These are phyloP conservation scores for Skeletonema tropicum DNA, from an alignment of 108 stramenopile genomes.

Conservation along the genomic window DNA sequence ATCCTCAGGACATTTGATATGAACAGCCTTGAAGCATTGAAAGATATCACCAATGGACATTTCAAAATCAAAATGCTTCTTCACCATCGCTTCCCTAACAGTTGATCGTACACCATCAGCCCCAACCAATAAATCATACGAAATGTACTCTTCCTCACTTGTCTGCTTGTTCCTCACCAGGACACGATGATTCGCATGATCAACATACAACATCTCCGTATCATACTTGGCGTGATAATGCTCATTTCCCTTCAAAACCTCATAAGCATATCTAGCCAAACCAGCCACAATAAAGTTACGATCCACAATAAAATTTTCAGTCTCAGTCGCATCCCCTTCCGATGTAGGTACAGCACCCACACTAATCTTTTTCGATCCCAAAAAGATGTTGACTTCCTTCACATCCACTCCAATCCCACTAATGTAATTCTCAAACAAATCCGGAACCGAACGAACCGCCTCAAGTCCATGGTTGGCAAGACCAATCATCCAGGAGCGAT, in stretches of 20 bases:
- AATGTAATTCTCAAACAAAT: conserved; percentile 51
- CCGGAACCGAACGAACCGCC: conserved; percentile 48
- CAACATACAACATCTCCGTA: conserved; percentile 51
- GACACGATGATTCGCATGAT: conserved; percentile 51
- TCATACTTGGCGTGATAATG: conserved; percentile 32
- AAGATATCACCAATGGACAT: conserved; percentile 56
- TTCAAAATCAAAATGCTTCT: conserved; percentile 53
- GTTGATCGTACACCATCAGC: conserved; percentile 59
- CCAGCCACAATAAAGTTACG: conserved; percentile 65
- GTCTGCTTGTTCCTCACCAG: conserved; percentile 41
- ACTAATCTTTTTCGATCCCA: conserved; percentile 40
- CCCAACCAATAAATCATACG: conserved; percentile 62
- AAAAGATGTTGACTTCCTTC: conserved; percentile 16
- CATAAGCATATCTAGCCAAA: conserved; percentile 50
- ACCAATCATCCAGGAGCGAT: conserved; percentile 69
- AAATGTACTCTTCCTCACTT: conserved; percentile 46
- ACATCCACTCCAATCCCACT: conserved; percentile 43
- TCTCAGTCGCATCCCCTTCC: neutral
- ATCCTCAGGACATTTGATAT: conserved; percentile 29
- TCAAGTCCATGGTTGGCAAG: conserved; percentile 53
- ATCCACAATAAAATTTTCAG: conserved; percentile 58
- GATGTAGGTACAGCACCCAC: neutral
- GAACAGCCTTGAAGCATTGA: conserved; percentile 60
- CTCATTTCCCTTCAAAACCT: conserved; percentile 14
- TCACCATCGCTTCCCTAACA: conserved; percentile 59